Evolutionary conservation across 164 flowering plant species (phyloP), one percentile per base, ranked within the genome.

Genomic region (Pachysandra terminalis): DNA sequence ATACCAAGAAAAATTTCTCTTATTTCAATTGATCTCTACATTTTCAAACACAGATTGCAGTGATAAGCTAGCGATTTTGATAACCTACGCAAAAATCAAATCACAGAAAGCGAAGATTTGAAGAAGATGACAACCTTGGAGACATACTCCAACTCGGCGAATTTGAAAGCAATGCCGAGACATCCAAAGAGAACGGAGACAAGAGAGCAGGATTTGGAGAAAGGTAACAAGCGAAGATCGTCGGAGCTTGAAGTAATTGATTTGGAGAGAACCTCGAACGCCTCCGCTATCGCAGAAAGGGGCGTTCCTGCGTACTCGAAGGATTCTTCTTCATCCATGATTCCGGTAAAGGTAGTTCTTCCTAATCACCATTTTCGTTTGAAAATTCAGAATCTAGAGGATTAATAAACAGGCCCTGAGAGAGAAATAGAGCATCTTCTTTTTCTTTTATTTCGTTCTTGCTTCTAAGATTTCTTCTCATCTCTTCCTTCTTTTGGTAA

Each of bases 101-200:
- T n/a, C n/a, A n/a, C n/a, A 32, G 37, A 7, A 7, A 32, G 37
- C 37, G 37, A 32, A 32, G 37, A 32, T 3, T 3, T 3, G 7
- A 7, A 32, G 37, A 32, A 7, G 7, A 32, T 32, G 7, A 7
- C 37, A 49, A 93, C 98, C 97, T 94, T 94, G 69, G 89, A 61
- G 54, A 74, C 74, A 68, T 83, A 94, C 71, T 91, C 97, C 71
- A 80, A 21, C 74, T 91, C 95, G 9, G 98, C 98, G 69, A 94
- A 94, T 68, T 90, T 91, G 79, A 91, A 94, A 60, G 98, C 97
- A 21, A 89, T 59, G 59, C 98, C 98, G n/a, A 94, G 88, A 75
- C 80, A 86, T 16, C 80, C 75, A 65, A 93, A 90, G 62, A 93
- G 85, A 51, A 83, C 79, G 57, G 97, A 85, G 49, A 90, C 90